A percentile compares a stretch with the other conserved stretches of the same genome.
Conservation (phyloP, 2,329 filamentous ascomycete genomes). For the Fusarium beomiforme region DNA sequence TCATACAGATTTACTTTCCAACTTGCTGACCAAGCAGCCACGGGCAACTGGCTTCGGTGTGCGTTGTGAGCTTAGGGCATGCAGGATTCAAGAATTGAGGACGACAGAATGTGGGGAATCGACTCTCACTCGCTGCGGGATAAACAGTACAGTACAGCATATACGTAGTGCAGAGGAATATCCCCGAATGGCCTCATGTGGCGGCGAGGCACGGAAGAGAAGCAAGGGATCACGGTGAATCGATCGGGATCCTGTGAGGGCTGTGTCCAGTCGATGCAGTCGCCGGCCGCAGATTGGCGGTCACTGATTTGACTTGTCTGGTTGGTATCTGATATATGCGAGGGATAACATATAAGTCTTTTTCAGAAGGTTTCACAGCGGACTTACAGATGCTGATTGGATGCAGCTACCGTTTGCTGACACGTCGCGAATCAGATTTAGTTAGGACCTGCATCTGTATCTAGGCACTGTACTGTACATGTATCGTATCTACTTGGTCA, state of each 20-base stretch:
- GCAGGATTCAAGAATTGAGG: constrained; percentile 22
- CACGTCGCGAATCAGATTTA: constrained; percentile 21
- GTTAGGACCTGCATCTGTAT: constrained; percentile 10
- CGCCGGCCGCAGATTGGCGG: constrained; percentile 5
- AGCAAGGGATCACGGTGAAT: constrained; percentile 26
- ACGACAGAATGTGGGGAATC: constrained; percentile 32
- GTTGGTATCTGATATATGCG: constrained; percentile 14
- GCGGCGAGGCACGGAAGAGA: constrained; percentile 17
- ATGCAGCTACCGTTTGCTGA: constrained; percentile 17
- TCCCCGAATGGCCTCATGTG: constrained; percentile 29
- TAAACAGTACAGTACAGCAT: background rate
- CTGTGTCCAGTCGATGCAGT: too few species aligned
- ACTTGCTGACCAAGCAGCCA: background rate
- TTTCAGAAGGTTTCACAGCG: background rate
- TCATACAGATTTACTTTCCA: background rate
- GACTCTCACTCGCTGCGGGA: constrained; percentile 23
- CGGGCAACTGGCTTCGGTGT: background rate
- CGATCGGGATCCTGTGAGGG: constrained; percentile 15
- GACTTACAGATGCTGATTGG: constrained; percentile 14
- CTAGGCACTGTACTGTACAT: too few species aligned
- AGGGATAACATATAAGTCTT: constrained; percentile 15
- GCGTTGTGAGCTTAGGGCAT: constrained; percentile 15
- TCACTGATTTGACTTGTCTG: background rate
- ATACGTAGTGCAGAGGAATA: background rate
- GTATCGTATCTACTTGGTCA: too few species aligned